These are phyloP conservation scores for Auricularia sp. DNA, from an alignment of 768 basidiomycete genomes.

Conservation along the genomic window DNA sequence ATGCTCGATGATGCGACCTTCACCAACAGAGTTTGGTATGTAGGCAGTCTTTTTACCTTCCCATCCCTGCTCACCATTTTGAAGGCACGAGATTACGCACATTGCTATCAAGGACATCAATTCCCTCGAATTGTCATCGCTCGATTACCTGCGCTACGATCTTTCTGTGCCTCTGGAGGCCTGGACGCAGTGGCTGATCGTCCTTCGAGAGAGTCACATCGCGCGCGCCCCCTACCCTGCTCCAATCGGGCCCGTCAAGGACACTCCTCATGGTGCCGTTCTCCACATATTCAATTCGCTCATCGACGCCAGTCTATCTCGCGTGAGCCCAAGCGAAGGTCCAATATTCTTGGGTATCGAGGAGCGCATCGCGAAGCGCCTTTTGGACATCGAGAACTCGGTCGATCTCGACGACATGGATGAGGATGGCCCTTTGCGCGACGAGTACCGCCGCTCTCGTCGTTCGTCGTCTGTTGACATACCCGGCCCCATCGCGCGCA, in stretches of 20 bases:
- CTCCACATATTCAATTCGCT: background rate
- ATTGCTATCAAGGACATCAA: background rate
- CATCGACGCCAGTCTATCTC: background rate
- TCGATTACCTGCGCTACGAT: background rate
- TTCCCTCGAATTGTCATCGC: background rate
- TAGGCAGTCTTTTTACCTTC: no score
- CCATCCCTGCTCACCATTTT: no score
- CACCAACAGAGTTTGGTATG: background rate
- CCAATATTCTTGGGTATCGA: conserved; percentile 69
- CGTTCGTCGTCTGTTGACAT: conserved; percentile 21
- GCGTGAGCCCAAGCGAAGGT: conserved; percentile 28
- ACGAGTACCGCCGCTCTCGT: conserved; percentile 70
- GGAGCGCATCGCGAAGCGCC: conserved; percentile 45
- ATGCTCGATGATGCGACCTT: background rate
- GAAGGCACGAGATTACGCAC: background rate
- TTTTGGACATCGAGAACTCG: conserved; percentile 42
- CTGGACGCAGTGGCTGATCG: background rate
- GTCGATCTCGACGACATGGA: conserved; percentile 52
- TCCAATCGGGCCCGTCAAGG: background rate
- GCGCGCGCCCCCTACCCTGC: background rate
- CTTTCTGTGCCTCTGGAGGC: background rate
- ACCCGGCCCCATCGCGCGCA: background rate
- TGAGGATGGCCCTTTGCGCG: conserved; percentile 71
- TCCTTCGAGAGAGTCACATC: background rate
- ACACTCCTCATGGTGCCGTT: background rate